These are phyloP conservation scores for Dicorynia guianensis DNA, from an alignment of 306 rosid species.

Conservation along the genomic window DNA sequence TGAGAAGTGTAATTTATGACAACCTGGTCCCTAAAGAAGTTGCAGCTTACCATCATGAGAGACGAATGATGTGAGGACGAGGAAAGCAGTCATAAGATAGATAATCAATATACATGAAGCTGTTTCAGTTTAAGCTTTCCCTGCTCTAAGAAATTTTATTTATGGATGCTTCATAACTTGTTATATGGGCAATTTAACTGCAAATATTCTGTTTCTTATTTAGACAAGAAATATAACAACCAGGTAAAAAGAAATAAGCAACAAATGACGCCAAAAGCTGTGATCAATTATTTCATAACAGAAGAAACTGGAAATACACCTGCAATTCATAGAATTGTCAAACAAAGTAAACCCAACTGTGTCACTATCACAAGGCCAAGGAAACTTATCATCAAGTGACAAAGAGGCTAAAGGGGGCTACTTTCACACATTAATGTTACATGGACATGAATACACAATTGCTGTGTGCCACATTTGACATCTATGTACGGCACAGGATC, in stretches of 20 bases:
- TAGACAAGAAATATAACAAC: conserved; percentile 19
- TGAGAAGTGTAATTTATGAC: neutral
- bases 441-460: conserved; percentile 69
- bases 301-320: conserved; percentile 46
- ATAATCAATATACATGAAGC: conserved; percentile 31
- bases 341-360: conserved; percentile 47
- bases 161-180: conserved; percentile 39
- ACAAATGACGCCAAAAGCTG: conserved; percentile 37
- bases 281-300: conserved; percentile 41
- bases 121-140: conserved; percentile 27
- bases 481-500: conserved; percentile 81
- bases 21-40: conserved; percentile 30
- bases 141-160: conserved; percentile 23
- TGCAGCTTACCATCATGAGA: conserved; percentile 35
- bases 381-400: conserved; percentile 49
- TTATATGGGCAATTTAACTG: conserved; percentile 11
- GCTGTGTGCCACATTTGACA: conserved; percentile 60
- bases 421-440: conserved; percentile 66
- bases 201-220: neutral
- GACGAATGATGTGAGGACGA: conserved; percentile 11
- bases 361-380: conserved; percentile 47
- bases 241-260: conserved; percentile 17
- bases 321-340: conserved; percentile 54
- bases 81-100: conserved; percentile 35
- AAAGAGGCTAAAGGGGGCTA: conserved; percentile 45